phyloP scores from a whole-genome alignment of 1,139 yeast species.

The Yamadazyma dushanensis region DNA sequence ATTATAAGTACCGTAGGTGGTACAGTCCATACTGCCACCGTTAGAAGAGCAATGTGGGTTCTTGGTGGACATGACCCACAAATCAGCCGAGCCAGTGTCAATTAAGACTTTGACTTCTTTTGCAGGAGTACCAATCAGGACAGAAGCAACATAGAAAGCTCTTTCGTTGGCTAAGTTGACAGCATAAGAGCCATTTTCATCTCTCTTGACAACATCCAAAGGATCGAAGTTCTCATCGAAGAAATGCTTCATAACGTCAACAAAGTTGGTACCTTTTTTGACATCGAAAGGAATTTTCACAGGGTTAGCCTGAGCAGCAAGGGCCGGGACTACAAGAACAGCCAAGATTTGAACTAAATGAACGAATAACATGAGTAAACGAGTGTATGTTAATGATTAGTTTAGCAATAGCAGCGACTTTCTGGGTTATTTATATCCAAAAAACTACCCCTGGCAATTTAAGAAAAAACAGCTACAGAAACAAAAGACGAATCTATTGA shows the following conservation, averaged over 20 bases:
- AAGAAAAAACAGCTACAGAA: background rate
- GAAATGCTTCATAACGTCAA: constrained; percentile 19
- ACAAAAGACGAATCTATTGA: background rate
- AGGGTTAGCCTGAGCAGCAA: constrained; percentile 22
- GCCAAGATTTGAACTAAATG: constrained; percentile 16
- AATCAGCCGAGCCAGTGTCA: constrained; percentile 71
- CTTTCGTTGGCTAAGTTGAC: constrained; percentile 18
- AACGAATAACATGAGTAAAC: constrained; percentile 14
- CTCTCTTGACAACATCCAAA: constrained; percentile 10
- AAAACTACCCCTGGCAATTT: background rate
- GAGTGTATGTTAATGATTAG: background rate
- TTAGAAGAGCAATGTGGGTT: constrained; percentile 23
- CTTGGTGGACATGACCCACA: constrained; percentile 49
- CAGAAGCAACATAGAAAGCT: constrained; percentile 32
- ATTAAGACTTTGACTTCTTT: constrained; percentile 54
- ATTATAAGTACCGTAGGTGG: constrained; percentile 52
- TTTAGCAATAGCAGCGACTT: background rate
- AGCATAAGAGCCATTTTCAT: constrained; percentile 10
- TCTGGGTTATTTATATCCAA: background rate
- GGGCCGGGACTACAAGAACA: constrained; percentile 14
- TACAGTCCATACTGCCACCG: constrained; percentile 29
- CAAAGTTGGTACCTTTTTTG: constrained; percentile 24
- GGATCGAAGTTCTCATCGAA: constrained; percentile 10
- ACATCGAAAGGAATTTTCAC: constrained; percentile 28
- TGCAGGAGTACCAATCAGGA: constrained; percentile 56